Base-by-base conservation (phyloP, 108 stramenopile species). In the Skeletonema menzelii region DNA sequence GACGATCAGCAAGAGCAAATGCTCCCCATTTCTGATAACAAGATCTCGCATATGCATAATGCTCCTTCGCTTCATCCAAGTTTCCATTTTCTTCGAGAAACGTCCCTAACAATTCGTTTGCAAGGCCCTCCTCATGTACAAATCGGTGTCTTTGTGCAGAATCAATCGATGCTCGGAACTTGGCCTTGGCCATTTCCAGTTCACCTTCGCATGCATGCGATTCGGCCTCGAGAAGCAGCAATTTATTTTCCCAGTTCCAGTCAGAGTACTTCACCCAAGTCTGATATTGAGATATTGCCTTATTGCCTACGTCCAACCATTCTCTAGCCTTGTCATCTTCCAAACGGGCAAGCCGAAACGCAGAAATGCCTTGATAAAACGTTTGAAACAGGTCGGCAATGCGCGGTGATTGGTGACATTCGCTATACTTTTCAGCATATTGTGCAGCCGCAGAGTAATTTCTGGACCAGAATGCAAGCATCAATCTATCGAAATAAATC, bases 171-270 rank as follows among this genome's bases (percentile, higher is more conserved):
- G 37, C 61, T 35, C 63, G 44, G 27, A 60, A 72, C 20, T 31
- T 31, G 13, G 20, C 3, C 57, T 20, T 30, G 20, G 57, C 57
- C 0, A 27, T 58, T 27, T 58, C 57, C 12, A 58, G 4, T 6
- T 67, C 42, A 13, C 59, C 66, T 27, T 22, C 24, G 27, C 19
- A 58, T 27, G 27, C 27, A 27, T 58, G 27, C 31, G 27, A 31
- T 30, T 58, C 57, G 27, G 57, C 57, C 57, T 27, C 57, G 57
- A 58, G 57, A 27, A 58, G 31, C 27, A 24, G 20, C 27, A 30
- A 15, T 12, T 58, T 58, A 42, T 70, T 70, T 40, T 61, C 42
- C 24, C 56, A 44, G 42, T 70, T 70, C 70, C 70, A 70, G 8
- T 30, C 40, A 2, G 64, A 65, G 5, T 22, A 47, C 0, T 40